A percentile compares a stretch with the other conserved stretches of the same genome.
These are phyloP conservation scores for Cryphonectria japonica DNA, from an alignment of 2,329 filamentous ascomycete genomes.

Conservation along the genomic window DNA sequence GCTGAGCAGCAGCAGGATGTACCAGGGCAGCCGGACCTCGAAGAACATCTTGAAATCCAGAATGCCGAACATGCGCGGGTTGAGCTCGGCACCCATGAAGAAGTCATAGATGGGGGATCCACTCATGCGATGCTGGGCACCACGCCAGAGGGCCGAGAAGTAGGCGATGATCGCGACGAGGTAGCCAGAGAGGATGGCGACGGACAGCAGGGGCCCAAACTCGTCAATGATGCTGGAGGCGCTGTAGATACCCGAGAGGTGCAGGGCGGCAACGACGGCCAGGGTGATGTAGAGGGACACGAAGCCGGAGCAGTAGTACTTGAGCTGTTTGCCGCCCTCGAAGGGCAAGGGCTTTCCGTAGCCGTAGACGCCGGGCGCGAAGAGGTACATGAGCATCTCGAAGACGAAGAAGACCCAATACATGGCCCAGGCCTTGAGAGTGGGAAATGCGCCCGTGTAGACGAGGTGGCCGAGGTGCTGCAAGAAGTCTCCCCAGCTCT, in stretches of 20 bases:
- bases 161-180: slow-evolving; percentile 83
- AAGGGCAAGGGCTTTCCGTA: slow-evolving; percentile 88
- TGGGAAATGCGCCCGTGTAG: slow-evolving; percentile 84
- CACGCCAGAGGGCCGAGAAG: slow-evolving; percentile 78
- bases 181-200: slow-evolving; percentile 90
- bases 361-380: slow-evolving; percentile 83
- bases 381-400: slow-evolving; percentile 80
- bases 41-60: slow-evolving; percentile 95
- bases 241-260: slow-evolving; percentile 83
- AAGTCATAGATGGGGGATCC: slow-evolving; percentile 82
- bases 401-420: slow-evolving; percentile 95
- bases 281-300: slow-evolving; percentile 88
- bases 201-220: slow-evolving; percentile 90
- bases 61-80: slow-evolving; percentile 82
- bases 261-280: slow-evolving; percentile 68
- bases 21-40: slow-evolving; percentile 86
- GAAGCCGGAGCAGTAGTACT: slow-evolving; percentile 93
- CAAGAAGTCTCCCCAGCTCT: slow-evolving; percentile 73
- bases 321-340: slow-evolving; percentile 80
- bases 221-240: slow-evolving; percentile 93
- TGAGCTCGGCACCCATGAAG: slow-evolving; percentile 88
- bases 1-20: slow-evolving; percentile 73
- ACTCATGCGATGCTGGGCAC: slow-evolving; percentile 90
- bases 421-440: slow-evolving; percentile 81
- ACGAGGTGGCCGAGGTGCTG: slow-evolving; percentile 71